These are phyloP conservation scores for Fomitopsis pulvina DNA, from an alignment of 768 basidiomycete species.

Conservation along the genomic window DNA sequence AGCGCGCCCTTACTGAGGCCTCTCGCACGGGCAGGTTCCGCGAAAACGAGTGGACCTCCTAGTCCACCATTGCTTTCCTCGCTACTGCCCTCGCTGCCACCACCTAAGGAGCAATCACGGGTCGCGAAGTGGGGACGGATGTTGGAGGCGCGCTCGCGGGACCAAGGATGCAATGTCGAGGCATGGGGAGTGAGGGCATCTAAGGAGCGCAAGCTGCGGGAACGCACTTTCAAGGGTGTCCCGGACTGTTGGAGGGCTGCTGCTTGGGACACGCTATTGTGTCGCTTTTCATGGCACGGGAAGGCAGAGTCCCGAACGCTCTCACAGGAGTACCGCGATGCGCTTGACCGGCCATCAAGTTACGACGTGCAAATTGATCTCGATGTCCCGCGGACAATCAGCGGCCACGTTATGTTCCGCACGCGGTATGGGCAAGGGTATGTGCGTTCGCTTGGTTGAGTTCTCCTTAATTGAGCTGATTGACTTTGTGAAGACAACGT, in stretches of 20 bases:
- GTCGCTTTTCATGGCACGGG: slow-evolving; percentile 40
- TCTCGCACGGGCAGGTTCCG: slow-evolving; percentile 33
- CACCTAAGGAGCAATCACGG: slow-evolving; percentile 62
- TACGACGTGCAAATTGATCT: slow-evolving; percentile 98
- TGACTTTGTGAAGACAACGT: slow-evolving; percentile 61
- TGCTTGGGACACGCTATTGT: slow-evolving; percentile 83
- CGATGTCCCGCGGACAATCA: slow-evolving; percentile 94
- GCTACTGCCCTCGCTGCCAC: slow-evolving; percentile 35
- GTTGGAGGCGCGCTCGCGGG: slow-evolving; percentile 63
- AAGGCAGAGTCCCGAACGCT: slow-evolving; percentile 38
- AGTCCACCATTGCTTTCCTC: slow-evolving; percentile 39
- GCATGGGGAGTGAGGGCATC: slow-evolving; percentile 61
- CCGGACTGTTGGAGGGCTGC: slow-evolving; percentile 95
- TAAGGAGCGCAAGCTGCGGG: slow-evolving; percentile 63
- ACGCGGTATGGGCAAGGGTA: slow-evolving; percentile 95
- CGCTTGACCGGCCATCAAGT: slow-evolving; percentile 71
- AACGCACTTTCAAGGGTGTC: slow-evolving; percentile 88
- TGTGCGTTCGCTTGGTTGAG: slow-evolving; percentile 24
- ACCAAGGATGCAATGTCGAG: slow-evolving; percentile 71
- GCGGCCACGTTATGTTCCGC: slow-evolving; percentile 88
- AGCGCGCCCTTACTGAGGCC: slow-evolving; percentile 56
- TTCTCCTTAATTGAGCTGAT: background rate
- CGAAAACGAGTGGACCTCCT: slow-evolving; percentile 34
- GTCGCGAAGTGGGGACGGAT: slow-evolving; percentile 94
- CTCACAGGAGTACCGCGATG: slow-evolving; percentile 48